phyloP scores from a whole-genome alignment of 225 moss, liverwort and hornwort genomes.

The Polytrichum formosum region DNA sequence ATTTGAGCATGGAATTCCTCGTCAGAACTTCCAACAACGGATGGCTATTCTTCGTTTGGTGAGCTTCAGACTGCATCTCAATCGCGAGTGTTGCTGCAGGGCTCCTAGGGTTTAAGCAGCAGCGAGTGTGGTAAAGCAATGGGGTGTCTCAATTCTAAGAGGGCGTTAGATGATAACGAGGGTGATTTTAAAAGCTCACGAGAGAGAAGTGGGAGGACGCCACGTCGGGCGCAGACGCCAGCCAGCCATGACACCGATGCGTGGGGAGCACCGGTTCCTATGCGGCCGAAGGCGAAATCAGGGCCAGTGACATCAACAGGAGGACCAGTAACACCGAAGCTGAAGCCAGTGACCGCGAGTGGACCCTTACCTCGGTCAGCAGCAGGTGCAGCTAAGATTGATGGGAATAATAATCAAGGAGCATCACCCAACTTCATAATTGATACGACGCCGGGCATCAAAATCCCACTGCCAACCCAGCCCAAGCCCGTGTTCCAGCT shows the following conservation, averaged over 20 bases:
- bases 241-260: constrained; percentile 55
- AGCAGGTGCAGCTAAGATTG: background rate
- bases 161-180: constrained; percentile 5
- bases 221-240: constrained; percentile 41
- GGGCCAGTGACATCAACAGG: constrained; percentile 23
- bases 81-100: no score
- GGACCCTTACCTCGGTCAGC: constrained; percentile 28
- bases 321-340: constrained; percentile 9
- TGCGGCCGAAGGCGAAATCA: constrained; percentile 31
- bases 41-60: no score
- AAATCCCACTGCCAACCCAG: constrained; percentile 42
- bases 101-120: no score
- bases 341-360: constrained; percentile 20
- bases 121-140: constrained; percentile 12
- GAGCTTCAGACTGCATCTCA: no score
- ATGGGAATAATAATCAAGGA: constrained; percentile 17
- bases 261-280: constrained; percentile 48
- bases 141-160: constrained; percentile 56
- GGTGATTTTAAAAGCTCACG: background rate
- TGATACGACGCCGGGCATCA: constrained; percentile 24
- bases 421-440: constrained; percentile 20
- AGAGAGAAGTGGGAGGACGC: constrained; percentile 18
- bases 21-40: no score
- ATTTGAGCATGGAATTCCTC: no score
- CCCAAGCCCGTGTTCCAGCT: constrained; percentile 36